Base-by-base conservation (phyloP, 805 yeast genomes). In the Wickerhamiella vanderwaltii region DNA sequence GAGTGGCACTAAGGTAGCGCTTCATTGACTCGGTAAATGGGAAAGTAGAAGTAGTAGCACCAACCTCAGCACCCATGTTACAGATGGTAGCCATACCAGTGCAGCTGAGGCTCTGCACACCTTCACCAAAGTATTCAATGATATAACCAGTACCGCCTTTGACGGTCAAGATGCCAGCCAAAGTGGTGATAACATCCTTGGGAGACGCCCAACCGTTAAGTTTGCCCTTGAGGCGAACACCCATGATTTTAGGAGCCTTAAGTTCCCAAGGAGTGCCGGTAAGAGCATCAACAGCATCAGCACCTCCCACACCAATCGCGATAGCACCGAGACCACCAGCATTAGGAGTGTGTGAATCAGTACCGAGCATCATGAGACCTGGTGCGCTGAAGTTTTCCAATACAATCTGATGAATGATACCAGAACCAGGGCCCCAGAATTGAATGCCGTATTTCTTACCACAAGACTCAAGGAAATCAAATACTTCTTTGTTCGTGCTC, bases 71-170 rank as follows among this genome's bases (percentile, higher is more conserved):
- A 61, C 98, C 98, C 98, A 91, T 91, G 66, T 91, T 91, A 73
- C 97, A 88, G 62, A 91, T 88, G 47, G 98, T 91, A 48, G 94
- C 98, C 98, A 91, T 91, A 68, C 98, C 98, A 26, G 98, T 91
- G 69, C 95, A 85, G 18, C 94, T 79, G 56, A 91, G 73, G 42
- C 80, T 68, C 48, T 78, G 69, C 35, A 86, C 94, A 67, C 98
- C 98, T 43, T 78, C 85, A 59, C 98, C 98, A 58, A 84, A 88
- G 68, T 91, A 91, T 68, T 91, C 98, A 40, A 91, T 87, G 57
- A 91, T 86, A 62, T 70, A 77, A 49, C 97, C 97, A 43, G 98
- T 91, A 63, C 98, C 98, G 63, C 98, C 98, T 66, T 91, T 79
- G 46, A 91, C 98, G 38, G 97, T 86, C 44, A 87, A 71, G 43